Evolutionary conservation across 257 asterid species (phyloP), one percentile per base, ranked within the genome.

Genomic region (Solanum ossicruentum): DNA sequence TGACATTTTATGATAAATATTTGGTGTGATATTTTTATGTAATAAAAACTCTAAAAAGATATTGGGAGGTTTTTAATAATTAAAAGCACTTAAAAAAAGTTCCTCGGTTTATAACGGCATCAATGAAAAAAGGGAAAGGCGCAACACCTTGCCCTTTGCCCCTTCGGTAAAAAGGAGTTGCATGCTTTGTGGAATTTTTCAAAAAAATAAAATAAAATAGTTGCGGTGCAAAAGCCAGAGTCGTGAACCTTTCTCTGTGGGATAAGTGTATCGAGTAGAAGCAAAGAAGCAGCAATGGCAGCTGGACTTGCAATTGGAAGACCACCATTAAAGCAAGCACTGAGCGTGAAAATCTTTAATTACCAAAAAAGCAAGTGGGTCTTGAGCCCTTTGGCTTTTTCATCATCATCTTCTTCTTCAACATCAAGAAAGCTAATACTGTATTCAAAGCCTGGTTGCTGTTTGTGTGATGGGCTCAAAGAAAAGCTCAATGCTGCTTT

Each of bases 401-500:
- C 90, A 63, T 88, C 92, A 7, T 90, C 94, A 12, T 73, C 93
- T 28, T 52, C 92, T 3, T 23, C 85, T 13, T 58, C 88, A 60
- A 8, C 43, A 5, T 86, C 95, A 21, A 91, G 91, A 86, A 93
- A 91, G 77, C 87, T 96, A 81, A 81, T 93, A 81, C 93, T 94
- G 5, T 96, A 96, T 89, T 93, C 99, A 2, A 96, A 94, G 95
- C 98, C 99, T 79, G 98, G 98, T 87, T 96, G 99, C 93, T 96
- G 98, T 93, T 94, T 96, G 98, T 96, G 99, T 90, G 98, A 94
- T 88, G 83, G 99, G 88, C 99, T 96, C 92, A 96, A 96, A 93
- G 99, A 96, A 86, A 96, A 96, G 69, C 93, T 96, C 70, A 88
- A 88, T 65, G 93, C 98, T 58, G 97, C 98, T 11, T 93, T 96